These are phyloP conservation scores for Fraxinus albicans DNA, from an alignment of 305 asterid genomes.

Conservation along the genomic window DNA sequence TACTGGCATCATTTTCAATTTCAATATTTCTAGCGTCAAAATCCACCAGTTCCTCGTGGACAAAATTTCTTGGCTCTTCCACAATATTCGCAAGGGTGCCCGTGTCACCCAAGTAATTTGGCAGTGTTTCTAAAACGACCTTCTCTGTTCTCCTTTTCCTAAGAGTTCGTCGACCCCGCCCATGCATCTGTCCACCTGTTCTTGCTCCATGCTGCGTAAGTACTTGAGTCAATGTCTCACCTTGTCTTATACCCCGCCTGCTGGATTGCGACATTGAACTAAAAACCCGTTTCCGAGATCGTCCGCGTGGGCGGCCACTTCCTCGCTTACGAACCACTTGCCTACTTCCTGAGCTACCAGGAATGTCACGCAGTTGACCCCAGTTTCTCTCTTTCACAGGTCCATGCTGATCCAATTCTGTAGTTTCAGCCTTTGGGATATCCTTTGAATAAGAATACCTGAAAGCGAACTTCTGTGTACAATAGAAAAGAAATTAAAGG, in stretches of 20 bases:
- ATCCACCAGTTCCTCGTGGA: conserved; percentile 28
- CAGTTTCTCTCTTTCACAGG: conserved; percentile 33
- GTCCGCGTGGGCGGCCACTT: conserved; percentile 68
- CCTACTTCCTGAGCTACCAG: conserved; percentile 30
- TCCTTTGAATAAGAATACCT: conserved; percentile 22
- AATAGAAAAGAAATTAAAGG: conserved; percentile 6
- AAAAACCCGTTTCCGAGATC: conserved; percentile 38
- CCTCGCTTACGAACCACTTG: conserved; percentile 36
- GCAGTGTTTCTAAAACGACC: conserved; percentile 30
- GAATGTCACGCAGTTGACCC: conserved; percentile 27
- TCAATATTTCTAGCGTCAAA: conserved; percentile 28
- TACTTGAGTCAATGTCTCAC: conserved; percentile 49
- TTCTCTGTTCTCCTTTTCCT: conserved; percentile 66
- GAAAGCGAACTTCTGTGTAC: conserved; percentile 42
- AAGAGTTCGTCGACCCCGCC: conserved; percentile 77
- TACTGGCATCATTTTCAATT: conserved; percentile 43
- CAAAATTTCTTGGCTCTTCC: conserved; percentile 35
- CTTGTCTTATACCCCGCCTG: conserved; percentile 41
- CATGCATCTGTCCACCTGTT: conserved; percentile 67
- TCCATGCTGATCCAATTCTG: conserved; percentile 21
- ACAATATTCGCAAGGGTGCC: conserved; percentile 24
- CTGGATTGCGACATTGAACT: conserved; percentile 36
- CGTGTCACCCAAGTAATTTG: conserved; percentile 26
- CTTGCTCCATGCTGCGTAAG: conserved; percentile 58
- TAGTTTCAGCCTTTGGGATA: conserved; percentile 25